phyloP scores from a whole-genome alignment of 768 basidiomycete genomes.

The Strobilomyces dryophilus region DNA sequence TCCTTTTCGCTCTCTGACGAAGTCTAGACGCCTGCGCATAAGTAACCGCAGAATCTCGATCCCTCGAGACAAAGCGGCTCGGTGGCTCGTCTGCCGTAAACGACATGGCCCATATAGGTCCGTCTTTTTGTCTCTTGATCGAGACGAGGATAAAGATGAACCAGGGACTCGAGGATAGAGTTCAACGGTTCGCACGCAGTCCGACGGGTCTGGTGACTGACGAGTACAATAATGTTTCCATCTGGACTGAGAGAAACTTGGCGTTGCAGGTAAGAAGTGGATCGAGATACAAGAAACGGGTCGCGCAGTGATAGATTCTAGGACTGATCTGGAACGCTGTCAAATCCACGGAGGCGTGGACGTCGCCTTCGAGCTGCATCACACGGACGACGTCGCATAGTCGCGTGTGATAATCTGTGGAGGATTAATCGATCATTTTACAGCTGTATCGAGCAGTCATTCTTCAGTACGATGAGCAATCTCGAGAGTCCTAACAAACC shows the following conservation, averaged over 20 bases:
- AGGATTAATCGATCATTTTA: too few relatives aligned
- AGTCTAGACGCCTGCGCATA: too few relatives aligned
- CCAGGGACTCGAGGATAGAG: constrained; percentile 14
- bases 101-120: constrained; percentile 12
- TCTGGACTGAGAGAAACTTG: constrained; percentile 12
- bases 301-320: not conserved
- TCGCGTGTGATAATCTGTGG: too few relatives aligned
- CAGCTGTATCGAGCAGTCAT: not conserved
- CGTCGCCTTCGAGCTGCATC: constrained; percentile 9
- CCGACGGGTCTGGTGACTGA: not conserved
- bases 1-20: too few relatives aligned
- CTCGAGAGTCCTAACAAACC: not conserved
- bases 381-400: constrained; percentile 9
- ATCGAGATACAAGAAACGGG: not conserved
- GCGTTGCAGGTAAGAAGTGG: constrained; percentile 11
- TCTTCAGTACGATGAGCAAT: constrained; percentile 14
- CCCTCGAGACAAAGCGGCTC: constrained; percentile 10
- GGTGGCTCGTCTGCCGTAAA: constrained; percentile 13
- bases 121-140: not conserved
- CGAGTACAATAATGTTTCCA: not conserved
- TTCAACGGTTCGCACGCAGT: constrained; percentile 1
- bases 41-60: constrained; percentile 8
- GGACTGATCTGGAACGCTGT: constrained; percentile 11
- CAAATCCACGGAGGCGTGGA: constrained; percentile 13
- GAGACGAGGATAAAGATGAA: not conserved